Evolutionary conservation across 345 rosid genomes (phyloP).

Genomic region (Salix arbutifolia): DNA sequence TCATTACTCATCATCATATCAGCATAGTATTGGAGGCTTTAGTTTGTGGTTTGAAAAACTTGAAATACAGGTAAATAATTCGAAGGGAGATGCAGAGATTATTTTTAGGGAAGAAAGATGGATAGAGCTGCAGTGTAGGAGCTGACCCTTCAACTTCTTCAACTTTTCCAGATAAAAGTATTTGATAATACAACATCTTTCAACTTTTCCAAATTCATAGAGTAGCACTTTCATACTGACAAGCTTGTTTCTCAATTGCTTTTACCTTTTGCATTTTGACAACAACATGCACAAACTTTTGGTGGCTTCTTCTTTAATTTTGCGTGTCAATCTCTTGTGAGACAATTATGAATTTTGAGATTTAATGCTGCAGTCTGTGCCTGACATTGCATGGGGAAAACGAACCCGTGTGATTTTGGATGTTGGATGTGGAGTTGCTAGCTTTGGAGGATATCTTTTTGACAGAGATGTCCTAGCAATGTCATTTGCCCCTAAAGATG

Average conservation of each 20-base stretch:
- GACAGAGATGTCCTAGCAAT: slow-evolving; percentile 79
- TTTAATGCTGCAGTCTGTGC: slow-evolving; percentile 56
- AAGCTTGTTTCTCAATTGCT: not conserved
- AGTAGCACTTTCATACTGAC: not conserved
- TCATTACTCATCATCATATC: not conserved
- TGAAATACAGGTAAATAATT: not conserved
- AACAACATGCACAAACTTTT: not conserved
- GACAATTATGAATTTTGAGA: slow-evolving; percentile 10
- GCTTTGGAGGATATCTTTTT: slow-evolving; percentile 94
- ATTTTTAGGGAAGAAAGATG: not conserved
- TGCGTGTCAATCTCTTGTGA: not conserved
- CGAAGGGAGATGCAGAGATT: not conserved
- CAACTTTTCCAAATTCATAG: not conserved
- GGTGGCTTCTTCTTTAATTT: not conserved
- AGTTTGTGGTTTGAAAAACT: not conserved
- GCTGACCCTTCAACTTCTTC: not conserved
- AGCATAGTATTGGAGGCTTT: not conserved
- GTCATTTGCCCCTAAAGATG: slow-evolving; percentile 99
- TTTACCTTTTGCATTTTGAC: not conserved
- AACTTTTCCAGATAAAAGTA: no score
- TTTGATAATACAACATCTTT: not conserved
- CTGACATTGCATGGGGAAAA: slow-evolving; percentile 81
- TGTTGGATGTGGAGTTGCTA: slow-evolving; percentile 99
- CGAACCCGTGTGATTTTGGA: slow-evolving; percentile 79
- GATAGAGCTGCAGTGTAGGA: not conserved